Evolutionary conservation across 2,329 filamentous ascomycete species (phyloP).

Genomic region (Huntiella decipiens): DNA sequence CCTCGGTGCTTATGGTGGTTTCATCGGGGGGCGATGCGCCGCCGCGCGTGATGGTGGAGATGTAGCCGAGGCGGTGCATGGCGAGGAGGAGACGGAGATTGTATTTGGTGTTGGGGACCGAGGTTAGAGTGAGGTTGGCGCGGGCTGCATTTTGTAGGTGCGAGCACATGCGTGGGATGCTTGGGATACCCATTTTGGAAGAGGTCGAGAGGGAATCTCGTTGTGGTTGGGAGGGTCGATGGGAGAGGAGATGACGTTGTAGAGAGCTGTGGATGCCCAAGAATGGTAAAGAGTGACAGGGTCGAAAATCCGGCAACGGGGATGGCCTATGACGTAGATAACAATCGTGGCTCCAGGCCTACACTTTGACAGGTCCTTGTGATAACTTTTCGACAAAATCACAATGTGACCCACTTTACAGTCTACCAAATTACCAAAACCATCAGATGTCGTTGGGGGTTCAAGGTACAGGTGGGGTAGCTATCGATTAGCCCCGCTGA

Average conservation of each 20-base stretch:
- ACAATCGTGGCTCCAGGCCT: background rate
- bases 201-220: background rate
- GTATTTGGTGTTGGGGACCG: constrained; percentile 56
- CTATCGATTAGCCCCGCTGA: no score
- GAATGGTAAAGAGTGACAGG: background rate
- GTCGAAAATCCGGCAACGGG: background rate
- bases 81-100: constrained; percentile 59
- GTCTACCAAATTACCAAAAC: no score
- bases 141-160: constrained; percentile 79
- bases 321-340: background rate
- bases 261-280: background rate
- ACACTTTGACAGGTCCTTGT: constrained; percentile 1
- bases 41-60: constrained; percentile 58
- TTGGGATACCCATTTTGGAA: constrained; percentile 30
- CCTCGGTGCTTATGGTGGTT: constrained; percentile 24
- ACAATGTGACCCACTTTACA: constrained; percentile 3
- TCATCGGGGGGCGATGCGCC: constrained; percentile 37
- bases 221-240: background rate
- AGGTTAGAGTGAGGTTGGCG: constrained; percentile 69
- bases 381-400: constrained; percentile 4
- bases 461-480: background rate
- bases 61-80: constrained; percentile 65
- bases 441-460: background rate
- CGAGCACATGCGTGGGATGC: constrained; percentile 65
- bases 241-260: no score